A percentile compares a stretch with the other conserved stretches of the same genome.
Evolutionary conservation across 495 filamentous ascomycete genomes (phyloP).

Genomic region (Aspergillus haitiensis): DNA sequence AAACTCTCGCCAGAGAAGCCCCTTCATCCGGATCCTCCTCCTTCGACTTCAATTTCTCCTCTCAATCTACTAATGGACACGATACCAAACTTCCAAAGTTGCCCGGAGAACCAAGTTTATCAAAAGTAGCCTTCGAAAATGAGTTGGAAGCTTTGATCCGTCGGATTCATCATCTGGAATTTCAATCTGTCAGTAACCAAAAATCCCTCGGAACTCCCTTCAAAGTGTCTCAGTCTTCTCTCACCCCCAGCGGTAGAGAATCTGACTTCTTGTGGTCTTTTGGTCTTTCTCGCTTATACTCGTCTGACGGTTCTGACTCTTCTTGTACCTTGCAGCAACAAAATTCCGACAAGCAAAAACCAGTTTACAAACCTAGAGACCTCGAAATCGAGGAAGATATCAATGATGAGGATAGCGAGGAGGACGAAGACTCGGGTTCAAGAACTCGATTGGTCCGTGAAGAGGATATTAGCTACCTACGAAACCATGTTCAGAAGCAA

Average conservation of each 20-base stretch:
- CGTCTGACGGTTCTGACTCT: constrained; percentile 43
- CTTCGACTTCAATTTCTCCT: constrained; percentile 40
- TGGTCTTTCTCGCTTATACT: constrained; percentile 43
- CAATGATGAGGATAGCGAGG: constrained; percentile 43
- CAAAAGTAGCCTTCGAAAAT: constrained; percentile 67
- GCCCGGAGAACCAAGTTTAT: constrained; percentile 61
- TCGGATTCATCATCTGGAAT: constrained; percentile 68
- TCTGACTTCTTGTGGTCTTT: constrained; percentile 42
- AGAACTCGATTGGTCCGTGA: constrained; percentile 56
- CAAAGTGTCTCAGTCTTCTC: constrained; percentile 53
- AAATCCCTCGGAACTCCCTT: constrained; percentile 64
- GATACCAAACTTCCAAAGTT: constrained; percentile 53
- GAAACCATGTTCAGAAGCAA: constrained; percentile 75
- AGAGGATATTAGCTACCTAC: constrained; percentile 68
- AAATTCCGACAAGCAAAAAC: constrained; percentile 37
- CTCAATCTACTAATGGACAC: constrained; percentile 36
- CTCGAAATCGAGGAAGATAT: constrained; percentile 35
- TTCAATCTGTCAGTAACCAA: constrained; percentile 59
- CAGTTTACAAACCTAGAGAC: constrained; percentile 28
- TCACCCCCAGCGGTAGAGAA: constrained; percentile 46
- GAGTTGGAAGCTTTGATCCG: constrained; percentile 68
- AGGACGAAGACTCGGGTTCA: constrained; percentile 41
- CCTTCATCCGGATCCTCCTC: constrained; percentile 41
- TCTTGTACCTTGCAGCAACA: constrained; percentile 45
- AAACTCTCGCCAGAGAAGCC: constrained; percentile 57